Conservation (phyloP, 2,329 filamentous ascomycete genomes). For the Apiospora sp. region DNA sequence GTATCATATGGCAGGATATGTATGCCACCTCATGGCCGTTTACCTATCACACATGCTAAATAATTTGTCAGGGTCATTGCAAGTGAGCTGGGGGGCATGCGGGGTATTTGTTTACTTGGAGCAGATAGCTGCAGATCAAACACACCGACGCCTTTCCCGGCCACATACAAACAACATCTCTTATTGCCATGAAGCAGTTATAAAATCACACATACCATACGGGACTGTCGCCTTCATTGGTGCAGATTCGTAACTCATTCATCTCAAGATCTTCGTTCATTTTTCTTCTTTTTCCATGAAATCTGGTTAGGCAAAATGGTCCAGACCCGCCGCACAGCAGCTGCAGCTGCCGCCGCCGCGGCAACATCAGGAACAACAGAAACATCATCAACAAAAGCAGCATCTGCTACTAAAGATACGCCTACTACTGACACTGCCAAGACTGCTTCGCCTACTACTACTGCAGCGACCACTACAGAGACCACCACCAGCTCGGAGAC, state of each 20-base stretch:
- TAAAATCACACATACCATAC: background rate
- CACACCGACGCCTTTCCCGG: background rate
- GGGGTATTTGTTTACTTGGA: constrained; percentile 15
- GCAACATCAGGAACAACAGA: background rate
- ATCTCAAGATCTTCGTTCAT: background rate
- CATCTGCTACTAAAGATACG: background rate
- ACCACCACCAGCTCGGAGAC: background rate
- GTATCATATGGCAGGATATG: background rate
- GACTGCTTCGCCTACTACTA: background rate
- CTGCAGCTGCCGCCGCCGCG: background rate
- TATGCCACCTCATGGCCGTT: background rate
- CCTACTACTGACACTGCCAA: background rate
- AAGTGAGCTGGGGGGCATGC: constrained; percentile 5
- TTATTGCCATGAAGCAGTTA: background rate
- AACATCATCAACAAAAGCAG: background rate
- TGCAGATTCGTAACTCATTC: background rate
- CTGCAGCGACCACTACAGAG: background rate
- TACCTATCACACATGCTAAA: background rate
- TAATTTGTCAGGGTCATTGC: background rate
- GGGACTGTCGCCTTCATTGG: background rate
- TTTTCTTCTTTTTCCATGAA: background rate
- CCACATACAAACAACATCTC: background rate
- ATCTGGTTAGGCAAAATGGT: background rate
- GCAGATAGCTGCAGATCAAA: background rate
- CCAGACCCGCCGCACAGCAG: background rate